Conservation (phyloP, 2,329 filamentous ascomycete genomes). For the Aspergillus sp. region DNA sequence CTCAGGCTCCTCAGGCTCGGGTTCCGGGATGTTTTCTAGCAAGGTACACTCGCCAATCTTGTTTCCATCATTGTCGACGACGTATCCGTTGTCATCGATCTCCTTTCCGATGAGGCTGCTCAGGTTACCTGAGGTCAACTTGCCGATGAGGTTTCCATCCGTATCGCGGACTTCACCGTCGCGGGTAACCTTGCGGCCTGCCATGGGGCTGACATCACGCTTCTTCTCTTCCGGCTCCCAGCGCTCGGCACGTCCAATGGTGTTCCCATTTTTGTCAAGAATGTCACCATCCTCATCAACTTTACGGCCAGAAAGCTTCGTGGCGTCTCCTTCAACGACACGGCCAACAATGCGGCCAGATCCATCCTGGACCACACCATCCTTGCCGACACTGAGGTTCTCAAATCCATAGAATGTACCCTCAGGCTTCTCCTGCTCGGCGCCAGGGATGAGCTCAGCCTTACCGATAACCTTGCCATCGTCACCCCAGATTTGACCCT, state of each 20-base stretch:
- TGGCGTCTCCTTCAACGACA: constrained; percentile 63
- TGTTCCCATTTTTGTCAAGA: constrained; percentile 66
- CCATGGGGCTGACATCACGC: constrained; percentile 60
- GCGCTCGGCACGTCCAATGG: constrained; percentile 66
- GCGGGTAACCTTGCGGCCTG: constrained; percentile 53
- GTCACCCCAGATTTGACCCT: constrained; percentile 65
- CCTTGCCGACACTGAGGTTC: constrained; percentile 55
- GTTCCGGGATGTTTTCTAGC: constrained; percentile 57
- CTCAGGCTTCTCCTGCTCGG: constrained; percentile 49
- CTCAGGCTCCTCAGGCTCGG: constrained; percentile 37
- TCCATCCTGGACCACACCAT: constrained; percentile 54
- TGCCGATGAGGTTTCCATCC: constrained; percentile 48
- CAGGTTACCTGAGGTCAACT: constrained; percentile 46
- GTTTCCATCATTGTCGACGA: constrained; percentile 61
- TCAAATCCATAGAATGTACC: constrained; percentile 63
- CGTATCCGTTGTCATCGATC: constrained; percentile 53
- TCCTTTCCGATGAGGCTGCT: constrained; percentile 42
- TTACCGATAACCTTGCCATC: constrained; percentile 61
- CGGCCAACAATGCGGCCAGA: constrained; percentile 48
- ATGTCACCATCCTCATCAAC: constrained; percentile 71
- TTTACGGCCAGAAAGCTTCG: constrained; percentile 62
- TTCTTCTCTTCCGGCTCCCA: constrained; percentile 62
- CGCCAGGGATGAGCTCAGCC: constrained; percentile 57
- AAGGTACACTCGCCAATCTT: constrained; percentile 64
- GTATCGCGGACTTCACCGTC: constrained; percentile 50